Evolutionary conservation across 106 monocot genomes (phyloP), one percentile per base, ranked within the genome.

Genomic region (Vanilla planifolia): DNA sequence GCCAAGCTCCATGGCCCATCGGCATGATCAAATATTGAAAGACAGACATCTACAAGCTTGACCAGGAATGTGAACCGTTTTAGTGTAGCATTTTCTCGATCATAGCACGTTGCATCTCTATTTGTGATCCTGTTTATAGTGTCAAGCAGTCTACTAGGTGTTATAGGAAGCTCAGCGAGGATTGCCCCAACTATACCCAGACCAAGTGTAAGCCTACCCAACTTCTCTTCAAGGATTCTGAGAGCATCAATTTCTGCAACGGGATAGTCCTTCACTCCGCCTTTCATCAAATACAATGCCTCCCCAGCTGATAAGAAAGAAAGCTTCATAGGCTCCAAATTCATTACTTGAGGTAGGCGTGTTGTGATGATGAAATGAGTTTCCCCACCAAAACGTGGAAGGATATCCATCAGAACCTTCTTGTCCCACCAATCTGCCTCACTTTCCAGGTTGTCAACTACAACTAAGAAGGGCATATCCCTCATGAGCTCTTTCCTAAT

Each of bases 381-480:
- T 65, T 95, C 86, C 8, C 85, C 83, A 30, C 89, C 83, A 60
- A 95, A 89, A 0, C 79, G 80, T 14, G 94, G 94, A 8, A 95
- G 77, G 53, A 95, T 70, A 69, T 94, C 93, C 69, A 78, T 83
- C 33, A 94, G 22, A 43, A 73, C 71, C 63, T 75, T 89, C 23
- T 66, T 57, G 57, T 94, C 93, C 89, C 89, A 94, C 93, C 93
- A 94, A 51, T 94, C 94, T 26, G 83, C 84, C 70, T 95, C 94
- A 42, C 59, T 86, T 60, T 95, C 94, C 44, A 95, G 50, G 74
- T 86, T 89, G 69, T 95, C 94, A 2, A 95, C 86, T 24, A 95
- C 70, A 43, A 95, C 78, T 40, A 95, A 71, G 33, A 68, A 89
- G 1, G 94, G 94, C 36, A 95, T 86, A 60, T 89, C 89, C 24